Evolutionary conservation across 306 rosid species (phyloP).

Genomic region (Parietaria judaica): DNA sequence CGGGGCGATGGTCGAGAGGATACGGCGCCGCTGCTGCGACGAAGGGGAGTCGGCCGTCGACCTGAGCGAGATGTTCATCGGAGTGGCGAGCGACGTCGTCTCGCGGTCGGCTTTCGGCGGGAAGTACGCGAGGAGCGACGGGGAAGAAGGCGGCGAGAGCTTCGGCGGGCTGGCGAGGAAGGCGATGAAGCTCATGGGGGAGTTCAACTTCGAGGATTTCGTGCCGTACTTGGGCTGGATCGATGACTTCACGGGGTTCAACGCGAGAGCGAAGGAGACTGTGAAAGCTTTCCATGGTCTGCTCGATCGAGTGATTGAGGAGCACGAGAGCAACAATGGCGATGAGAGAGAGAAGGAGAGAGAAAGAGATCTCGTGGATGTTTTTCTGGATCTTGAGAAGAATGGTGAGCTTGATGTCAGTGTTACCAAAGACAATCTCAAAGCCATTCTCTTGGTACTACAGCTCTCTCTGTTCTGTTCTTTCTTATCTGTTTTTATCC

Average conservation of each 20-base stretch:
- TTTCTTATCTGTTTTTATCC: no score
- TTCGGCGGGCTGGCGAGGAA: conserved; percentile 14
- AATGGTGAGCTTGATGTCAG: conserved; percentile 6
- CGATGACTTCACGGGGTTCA: conserved; percentile 14
- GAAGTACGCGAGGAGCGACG: background rate
- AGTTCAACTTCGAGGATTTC: conserved; percentile 4
- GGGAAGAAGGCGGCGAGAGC: background rate
- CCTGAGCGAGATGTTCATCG: conserved; percentile 13
- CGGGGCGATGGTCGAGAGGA: background rate
- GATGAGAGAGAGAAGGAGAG: background rate
- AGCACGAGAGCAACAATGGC: background rate
- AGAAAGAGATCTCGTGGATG: conserved; percentile 24
- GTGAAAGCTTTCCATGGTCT: conserved; percentile 12
- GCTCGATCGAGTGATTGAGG: conserved; percentile 13
- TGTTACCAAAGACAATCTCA: conserved; percentile 18
- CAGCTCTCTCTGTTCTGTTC: background rate
- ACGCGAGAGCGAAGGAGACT: conserved; percentile 1
- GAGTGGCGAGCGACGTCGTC: background rate
- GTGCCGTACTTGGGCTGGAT: conserved; percentile 16
- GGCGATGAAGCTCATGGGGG: conserved; percentile 4
- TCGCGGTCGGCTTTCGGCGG: conserved; percentile 6
- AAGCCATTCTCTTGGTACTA: conserved; percentile 14
- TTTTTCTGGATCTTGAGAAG: conserved; percentile 27
- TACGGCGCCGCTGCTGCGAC: background rate
- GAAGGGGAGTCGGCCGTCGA: background rate